Evolutionary conservation across 2,329 filamentous ascomycete species (phyloP).

Genomic region (Nothophaeocryptopus gaeumannii): DNA sequence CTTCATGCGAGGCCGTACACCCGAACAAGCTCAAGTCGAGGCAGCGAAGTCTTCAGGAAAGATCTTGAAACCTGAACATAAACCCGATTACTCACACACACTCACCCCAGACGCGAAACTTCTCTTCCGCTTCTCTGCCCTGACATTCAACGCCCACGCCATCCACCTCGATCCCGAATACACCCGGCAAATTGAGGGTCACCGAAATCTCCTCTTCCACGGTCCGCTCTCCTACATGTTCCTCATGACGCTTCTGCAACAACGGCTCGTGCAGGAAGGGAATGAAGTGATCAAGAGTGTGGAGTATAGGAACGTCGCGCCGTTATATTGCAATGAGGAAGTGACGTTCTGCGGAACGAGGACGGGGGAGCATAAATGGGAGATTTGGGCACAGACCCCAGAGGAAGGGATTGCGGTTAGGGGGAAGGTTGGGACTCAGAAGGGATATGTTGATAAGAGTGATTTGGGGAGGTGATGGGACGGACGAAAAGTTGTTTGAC

Average conservation of each 20-base stretch:
- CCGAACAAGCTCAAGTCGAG: constrained; percentile 37
- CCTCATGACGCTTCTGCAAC: constrained; percentile 65
- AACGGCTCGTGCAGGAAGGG: constrained; percentile 46
- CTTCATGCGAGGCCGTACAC: constrained; percentile 56
- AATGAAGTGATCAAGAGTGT: constrained; percentile 54
- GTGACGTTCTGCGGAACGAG: constrained; percentile 67
- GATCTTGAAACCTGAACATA: constrained; percentile 46
- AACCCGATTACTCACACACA: constrained; percentile 56
- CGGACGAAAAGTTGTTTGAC: neutral
- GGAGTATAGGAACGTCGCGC: constrained; percentile 77
- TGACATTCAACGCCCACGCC: constrained; percentile 87
- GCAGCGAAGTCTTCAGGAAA: constrained; percentile 33
- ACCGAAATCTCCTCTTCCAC: constrained; percentile 75
- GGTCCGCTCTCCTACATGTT: constrained; percentile 78
- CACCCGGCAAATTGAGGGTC: constrained; percentile 68
- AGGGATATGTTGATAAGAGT: constrained; percentile 17
- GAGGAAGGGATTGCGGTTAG: constrained; percentile 46
- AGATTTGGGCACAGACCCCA: constrained; percentile 43
- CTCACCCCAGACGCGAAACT: constrained; percentile 67
- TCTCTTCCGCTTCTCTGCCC: constrained; percentile 84
- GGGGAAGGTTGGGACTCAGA: constrained; percentile 37
- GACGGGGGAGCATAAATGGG: constrained; percentile 40
- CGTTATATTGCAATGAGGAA: constrained; percentile 71
- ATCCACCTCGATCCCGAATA: constrained; percentile 82
- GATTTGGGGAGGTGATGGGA: constrained; percentile 13